Evolutionary conservation across 345 rosid species (phyloP), one percentile per base, ranked within the genome.

Genomic region (Eucalyptus coolabah): DNA sequence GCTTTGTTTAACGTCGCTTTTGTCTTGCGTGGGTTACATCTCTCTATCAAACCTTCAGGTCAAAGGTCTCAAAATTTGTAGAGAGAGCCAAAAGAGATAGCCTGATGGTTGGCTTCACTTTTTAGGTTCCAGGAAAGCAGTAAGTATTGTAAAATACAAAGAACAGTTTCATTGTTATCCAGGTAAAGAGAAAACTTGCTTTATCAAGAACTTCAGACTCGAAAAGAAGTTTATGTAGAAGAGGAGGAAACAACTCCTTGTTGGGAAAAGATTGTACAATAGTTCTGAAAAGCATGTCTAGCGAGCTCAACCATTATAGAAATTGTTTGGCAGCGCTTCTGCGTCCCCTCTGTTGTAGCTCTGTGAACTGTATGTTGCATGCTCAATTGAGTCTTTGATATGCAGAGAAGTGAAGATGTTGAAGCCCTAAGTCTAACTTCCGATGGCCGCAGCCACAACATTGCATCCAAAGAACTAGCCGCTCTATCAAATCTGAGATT

Each of bases 401-500:
- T 34, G 83, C 83, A 72, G 83, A 72, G 14, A 37, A 72, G 42
- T 37, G 83, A 72, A 72, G 83, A 72, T 72, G 83, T 72, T 11
- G 45, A 9, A 72, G 83, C 83, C 0, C 5, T 72, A 37, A 72
- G 83, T 42, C 26, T 72, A 24, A 19, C 24, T 72, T 72, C 13
- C 1, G 28, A 72, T 37, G 45, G 83, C 44, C 2, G 5, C 7
- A 2, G 14, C 83, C 12, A 0, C 0, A 0, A 21, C 26, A 8
- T 37, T 37, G 15, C 54, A 34, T 50, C 42, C 13, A 63, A 80
- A 47, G 88, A 50, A 34, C 7, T 89, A 50, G 44, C 40, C 0
- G 30, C 23, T 15, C 18, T 80, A 67, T 1, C n/a, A 19, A 69
- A 51, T 10, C 49, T 83, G 3, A 53, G 90, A 54, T 89, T 89